A percentile compares a stretch with the other conserved stretches of the same genome.
Evolutionary conservation across 768 basidiomycete genomes (phyloP).

Genomic region (Lactarius hengduanensis): DNA sequence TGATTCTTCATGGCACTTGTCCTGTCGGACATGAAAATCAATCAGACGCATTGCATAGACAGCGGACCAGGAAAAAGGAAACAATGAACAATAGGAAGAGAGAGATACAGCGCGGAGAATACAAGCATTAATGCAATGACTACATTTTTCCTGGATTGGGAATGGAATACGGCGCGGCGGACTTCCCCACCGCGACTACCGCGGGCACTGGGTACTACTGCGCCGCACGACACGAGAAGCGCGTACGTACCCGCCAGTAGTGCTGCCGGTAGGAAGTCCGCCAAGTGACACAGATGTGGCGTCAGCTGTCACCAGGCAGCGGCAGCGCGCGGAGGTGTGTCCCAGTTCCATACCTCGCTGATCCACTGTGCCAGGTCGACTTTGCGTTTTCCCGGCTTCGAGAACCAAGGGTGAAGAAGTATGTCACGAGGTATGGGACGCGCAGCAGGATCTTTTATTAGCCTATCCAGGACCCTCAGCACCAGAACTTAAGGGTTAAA

Average conservation of each 20-base stretch:
- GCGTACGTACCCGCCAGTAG: neutral
- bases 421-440: slow-evolving; percentile 78
- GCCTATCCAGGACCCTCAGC: slow-evolving; percentile 39
- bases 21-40: neutral
- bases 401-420: slow-evolving; percentile 77
- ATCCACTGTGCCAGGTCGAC: slow-evolving; percentile 86
- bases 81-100: neutral
- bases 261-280: neutral
- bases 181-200: neutral
- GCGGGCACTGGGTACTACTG: neutral
- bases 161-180: neutral
- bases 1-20: neutral
- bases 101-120: neutral
- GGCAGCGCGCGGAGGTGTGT: slow-evolving; percentile 8
- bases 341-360: slow-evolving; percentile 72
- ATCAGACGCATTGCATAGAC: neutral
- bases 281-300: neutral
- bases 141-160: neutral
- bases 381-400: slow-evolving; percentile 64
- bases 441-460: slow-evolving; percentile 58
- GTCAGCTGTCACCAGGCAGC: slow-evolving; percentile 1
- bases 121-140: neutral
- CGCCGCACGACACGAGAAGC: slow-evolving; percentile 1
- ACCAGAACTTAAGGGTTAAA: neutral
- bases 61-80: neutral